These are phyloP conservation scores for Forsythia suspensa DNA, from an alignment of 257 asterid genomes.

Conservation along the genomic window DNA sequence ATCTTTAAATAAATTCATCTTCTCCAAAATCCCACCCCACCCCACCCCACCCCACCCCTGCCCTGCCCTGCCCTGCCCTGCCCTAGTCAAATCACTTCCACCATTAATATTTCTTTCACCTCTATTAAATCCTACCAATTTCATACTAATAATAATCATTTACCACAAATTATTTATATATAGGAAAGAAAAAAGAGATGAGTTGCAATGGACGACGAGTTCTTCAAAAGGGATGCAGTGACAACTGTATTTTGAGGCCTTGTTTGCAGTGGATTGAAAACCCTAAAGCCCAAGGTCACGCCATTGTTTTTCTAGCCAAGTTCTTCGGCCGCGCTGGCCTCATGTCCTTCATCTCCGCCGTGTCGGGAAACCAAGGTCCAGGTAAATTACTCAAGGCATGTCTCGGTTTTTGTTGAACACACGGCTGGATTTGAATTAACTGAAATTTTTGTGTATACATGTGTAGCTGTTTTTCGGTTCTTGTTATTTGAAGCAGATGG, in stretches of 20 bases:
- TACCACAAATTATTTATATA: neutral
- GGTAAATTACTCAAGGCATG: conserved; percentile 21
- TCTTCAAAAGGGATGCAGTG: conserved; percentile 64
- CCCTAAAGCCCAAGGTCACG: conserved; percentile 58
- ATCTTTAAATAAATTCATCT: no score
- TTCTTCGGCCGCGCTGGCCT: conserved; percentile 76
- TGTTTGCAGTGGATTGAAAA: conserved; percentile 55
- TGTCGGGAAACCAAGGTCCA: conserved; percentile 44
- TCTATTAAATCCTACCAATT: no score
- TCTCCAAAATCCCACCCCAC: no score
- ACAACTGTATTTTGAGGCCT: conserved; percentile 42
- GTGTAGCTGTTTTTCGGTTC: conserved; percentile 53
- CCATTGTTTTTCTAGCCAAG: conserved; percentile 64
- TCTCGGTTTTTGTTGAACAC: neutral
- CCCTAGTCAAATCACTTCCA: no score
- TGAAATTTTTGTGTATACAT: neutral
- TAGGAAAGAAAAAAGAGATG: conserved; percentile 20
- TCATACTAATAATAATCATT: no score
- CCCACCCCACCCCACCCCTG: no score
- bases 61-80: no score
- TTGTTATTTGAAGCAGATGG: conserved; percentile 60
- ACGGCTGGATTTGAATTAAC: neutral
- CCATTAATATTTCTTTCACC: no score
- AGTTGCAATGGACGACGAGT: conserved; percentile 76
- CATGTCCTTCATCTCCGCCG: conserved; percentile 61